Evolutionary conservation across 1,139 yeast species (phyloP).

Genomic region (Suhomyces chickasaworum): DNA sequence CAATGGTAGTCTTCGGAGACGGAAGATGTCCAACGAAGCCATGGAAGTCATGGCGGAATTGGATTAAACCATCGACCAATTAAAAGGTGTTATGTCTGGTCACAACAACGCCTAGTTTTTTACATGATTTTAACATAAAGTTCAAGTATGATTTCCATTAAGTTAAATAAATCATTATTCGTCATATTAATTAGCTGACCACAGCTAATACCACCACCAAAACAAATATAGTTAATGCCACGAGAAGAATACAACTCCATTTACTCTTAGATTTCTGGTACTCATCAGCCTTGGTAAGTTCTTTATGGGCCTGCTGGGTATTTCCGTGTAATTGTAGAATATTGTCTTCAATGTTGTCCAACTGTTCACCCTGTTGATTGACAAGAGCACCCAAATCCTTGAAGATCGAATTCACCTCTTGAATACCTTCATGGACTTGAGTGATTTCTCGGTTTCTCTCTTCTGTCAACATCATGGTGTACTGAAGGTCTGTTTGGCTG

Average conservation of each 20-base stretch:
- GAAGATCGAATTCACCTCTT: slow-evolving; percentile 82
- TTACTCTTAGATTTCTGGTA: slow-evolving; percentile 70
- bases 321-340: slow-evolving; percentile 65
- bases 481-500: slow-evolving; percentile 67
- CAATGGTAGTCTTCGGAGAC: slow-evolving; percentile 15
- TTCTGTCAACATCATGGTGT: slow-evolving; percentile 66
- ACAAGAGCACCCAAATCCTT: slow-evolving; percentile 78
- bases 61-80: too few relatives aligned
- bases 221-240: slow-evolving; percentile 43
- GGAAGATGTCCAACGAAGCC: slow-evolving; percentile 12
- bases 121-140: not conserved
- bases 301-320: slow-evolving; percentile 69
- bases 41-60: slow-evolving; percentile 1
- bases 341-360: slow-evolving; percentile 83
- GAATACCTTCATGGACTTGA: slow-evolving; percentile 73
- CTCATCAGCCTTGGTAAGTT: slow-evolving; percentile 70
- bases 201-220: slow-evolving; percentile 43
- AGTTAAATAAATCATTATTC: not conserved
- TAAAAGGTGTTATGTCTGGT: not conserved
- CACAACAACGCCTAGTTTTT: not conserved
- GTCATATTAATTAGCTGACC: slow-evolving; percentile 26
- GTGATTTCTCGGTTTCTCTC: slow-evolving; percentile 75
- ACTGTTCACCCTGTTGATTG: slow-evolving; percentile 79
- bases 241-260: slow-evolving; percentile 69
- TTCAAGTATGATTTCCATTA: not conserved